Conservation (phyloP, 2,329 filamentous ascomycete genomes). For the Lecanicillium sp. region DNA sequence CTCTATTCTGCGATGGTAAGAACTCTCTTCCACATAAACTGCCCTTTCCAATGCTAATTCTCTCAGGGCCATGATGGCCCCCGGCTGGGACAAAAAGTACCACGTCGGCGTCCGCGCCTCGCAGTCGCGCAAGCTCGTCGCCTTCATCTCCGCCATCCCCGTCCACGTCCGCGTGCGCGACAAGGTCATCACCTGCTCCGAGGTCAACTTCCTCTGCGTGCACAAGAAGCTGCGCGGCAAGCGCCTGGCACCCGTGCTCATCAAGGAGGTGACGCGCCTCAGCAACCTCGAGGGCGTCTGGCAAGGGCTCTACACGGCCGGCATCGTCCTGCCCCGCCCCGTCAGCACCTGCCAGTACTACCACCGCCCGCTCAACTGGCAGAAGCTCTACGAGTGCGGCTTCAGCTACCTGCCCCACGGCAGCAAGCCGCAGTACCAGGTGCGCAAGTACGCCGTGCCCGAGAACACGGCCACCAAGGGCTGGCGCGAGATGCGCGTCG, state of each 20-base stretch:
- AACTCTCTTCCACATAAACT: background rate
- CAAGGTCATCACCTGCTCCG: constrained; percentile 69
- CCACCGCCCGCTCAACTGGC: constrained; percentile 90
- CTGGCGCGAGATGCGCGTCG: constrained; percentile 70
- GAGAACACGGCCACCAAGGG: constrained; percentile 66
- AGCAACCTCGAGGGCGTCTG: constrained; percentile 83
- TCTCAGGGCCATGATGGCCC: constrained; percentile 83
- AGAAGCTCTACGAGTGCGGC: constrained; percentile 89
- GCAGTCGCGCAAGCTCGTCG: constrained; percentile 79
- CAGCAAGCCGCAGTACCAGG: constrained; percentile 80
- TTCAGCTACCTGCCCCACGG: constrained; percentile 83
- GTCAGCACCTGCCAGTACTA: constrained; percentile 93
- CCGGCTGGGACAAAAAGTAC: constrained; percentile 91
- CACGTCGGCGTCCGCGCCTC: constrained; percentile 87
- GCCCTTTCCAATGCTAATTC: background rate
- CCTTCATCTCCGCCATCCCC: constrained; percentile 92
- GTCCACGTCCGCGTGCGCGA: constrained; percentile 74
- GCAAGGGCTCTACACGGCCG: constrained; percentile 94
- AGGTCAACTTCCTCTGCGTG: constrained; percentile 97
- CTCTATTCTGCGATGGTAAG: constrained; percentile 81
- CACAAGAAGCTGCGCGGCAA: constrained; percentile 97
- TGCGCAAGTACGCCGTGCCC: constrained; percentile 79
- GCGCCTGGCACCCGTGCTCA: constrained; percentile 85
- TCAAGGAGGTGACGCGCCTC: constrained; percentile 93
- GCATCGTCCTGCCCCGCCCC: constrained; percentile 83